These are phyloP conservation scores for Ogataea hybrid DNA, from an alignment of 1,139 yeast species.

Conservation along the genomic window DNA sequence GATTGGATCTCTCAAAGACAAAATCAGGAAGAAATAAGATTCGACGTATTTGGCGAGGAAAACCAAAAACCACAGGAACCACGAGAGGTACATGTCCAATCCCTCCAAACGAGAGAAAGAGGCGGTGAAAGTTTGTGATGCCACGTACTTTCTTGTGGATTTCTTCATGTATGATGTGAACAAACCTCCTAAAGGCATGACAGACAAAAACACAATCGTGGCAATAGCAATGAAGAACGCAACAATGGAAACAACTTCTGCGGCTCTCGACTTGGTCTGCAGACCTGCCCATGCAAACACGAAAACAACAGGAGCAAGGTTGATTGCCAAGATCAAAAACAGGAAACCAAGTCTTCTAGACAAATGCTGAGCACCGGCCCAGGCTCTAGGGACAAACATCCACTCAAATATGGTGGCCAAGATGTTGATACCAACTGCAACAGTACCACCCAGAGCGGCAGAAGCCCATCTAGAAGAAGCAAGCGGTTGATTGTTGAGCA, in stretches of 20 bases:
- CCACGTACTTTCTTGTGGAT: constrained; percentile 84
- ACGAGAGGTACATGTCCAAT: constrained; percentile 95
- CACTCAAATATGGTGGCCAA: constrained; percentile 90
- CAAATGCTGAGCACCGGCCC: constrained; percentile 99
- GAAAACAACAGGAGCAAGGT: constrained; percentile 84
- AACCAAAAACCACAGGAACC: constrained; percentile 83
- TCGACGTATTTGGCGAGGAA: constrained; percentile 86
- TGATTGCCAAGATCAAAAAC: constrained; percentile 60
- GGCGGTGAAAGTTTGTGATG: constrained; percentile 96
- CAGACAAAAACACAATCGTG: constrained; percentile 79
- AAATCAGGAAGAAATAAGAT: constrained; percentile 89
- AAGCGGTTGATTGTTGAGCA: constrained; percentile 78
- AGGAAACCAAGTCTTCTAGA: constrained; percentile 82
- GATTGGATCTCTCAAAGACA: constrained; percentile 92
- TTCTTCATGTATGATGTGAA: constrained; percentile 91
- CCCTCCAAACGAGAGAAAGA: constrained; percentile 79
- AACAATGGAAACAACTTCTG: constrained; percentile 79
- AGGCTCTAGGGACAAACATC: constrained; percentile 94
- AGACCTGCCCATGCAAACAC: constrained; percentile 82
- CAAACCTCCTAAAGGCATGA: constrained; percentile 97
- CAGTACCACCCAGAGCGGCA: constrained; percentile 87
- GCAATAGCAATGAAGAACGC: constrained; percentile 86
- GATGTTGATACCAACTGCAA: constrained; percentile 80
- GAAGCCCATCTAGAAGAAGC: constrained; percentile 92
- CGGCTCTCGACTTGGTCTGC: constrained; percentile 65